Base-by-base conservation (phyloP, 352 stramenopile species). In the Globisporangium spinosum region DNA sequence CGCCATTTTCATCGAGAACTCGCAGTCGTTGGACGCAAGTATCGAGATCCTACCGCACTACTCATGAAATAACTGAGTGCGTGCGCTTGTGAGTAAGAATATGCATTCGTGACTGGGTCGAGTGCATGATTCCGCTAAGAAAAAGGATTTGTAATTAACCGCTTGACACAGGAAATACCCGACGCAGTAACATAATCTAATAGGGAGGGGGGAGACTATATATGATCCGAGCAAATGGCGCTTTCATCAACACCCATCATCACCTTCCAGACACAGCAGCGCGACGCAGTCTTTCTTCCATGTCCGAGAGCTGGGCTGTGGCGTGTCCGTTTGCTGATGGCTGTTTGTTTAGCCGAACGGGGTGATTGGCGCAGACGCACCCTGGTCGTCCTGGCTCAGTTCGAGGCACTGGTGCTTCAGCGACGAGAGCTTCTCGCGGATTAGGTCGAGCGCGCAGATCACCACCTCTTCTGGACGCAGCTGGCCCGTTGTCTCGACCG, bases 401-500 rank as follows among this genome's bases (percentile, higher is more conserved):
- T 95, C 86, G 59, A 94, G 74, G 64, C 84, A 93, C 77, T 95
- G 88, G 67, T 95, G 86, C 73, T 93, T 95, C 43, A 95, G 75
- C 64, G 78, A 90, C 68, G 83, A 91, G 56, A 95, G 67, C 65
- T 95, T 95, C 64, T 95, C 88, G 9, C 87, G 85, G 58, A 95
- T 95, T 13, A 95, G 75, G 71, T 95, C 88, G 58, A 95, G 67
- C 66, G 88, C 88, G 54, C 86, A 94, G 64, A 94, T 93, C 54
- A 95, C 88, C 32, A 95, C 86, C 73, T 94, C 85, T 67, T 95
- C 88, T 0, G 88, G 88, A 65, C 88, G 87, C 40, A 95, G 64
- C 67, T 94, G 86, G 23, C 88, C 88, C n/a, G 85, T 94, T 45
- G 88, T 94, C 85, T 99, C 97, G 34, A 99, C 94, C 3, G 89